These are phyloP conservation scores for Aureobasidium subglaciale DNA, from an alignment of 2,329 filamentous ascomycete species.

Conservation along the genomic window DNA sequence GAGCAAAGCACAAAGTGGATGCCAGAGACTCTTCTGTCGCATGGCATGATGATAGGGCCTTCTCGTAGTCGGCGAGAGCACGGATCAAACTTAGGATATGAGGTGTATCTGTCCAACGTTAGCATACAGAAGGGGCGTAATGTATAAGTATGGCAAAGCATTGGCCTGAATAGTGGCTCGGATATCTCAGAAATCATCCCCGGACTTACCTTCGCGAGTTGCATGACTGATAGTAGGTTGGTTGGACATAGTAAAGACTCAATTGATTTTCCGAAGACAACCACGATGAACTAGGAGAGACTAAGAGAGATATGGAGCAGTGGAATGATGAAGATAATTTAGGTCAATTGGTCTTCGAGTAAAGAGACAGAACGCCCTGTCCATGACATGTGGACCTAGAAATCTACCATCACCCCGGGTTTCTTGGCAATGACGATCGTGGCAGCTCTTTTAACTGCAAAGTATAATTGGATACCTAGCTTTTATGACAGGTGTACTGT, in stretches of 20 bases:
- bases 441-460: no score
- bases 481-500: no score
- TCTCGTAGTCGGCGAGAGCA: slow-evolving; percentile 83
- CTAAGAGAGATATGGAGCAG: not conserved
- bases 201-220: slow-evolving; percentile 48
- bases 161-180: not conserved
- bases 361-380: not conserved
- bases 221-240: slow-evolving; percentile 50
- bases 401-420: not conserved
- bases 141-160: not conserved
- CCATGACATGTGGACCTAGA: slow-evolving; percentile 1
- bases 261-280: no score
- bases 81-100: slow-evolving; percentile 76
- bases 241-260: not conserved
- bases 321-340: not conserved
- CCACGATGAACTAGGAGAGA: not conserved
- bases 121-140: not conserved
- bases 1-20: slow-evolving; percentile 71
- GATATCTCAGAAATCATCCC: not conserved
- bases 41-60: slow-evolving; percentile 64
- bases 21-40: slow-evolving; percentile 69
- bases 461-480: no score
- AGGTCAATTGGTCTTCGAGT: not conserved
- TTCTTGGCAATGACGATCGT: slow-evolving; percentile 1
- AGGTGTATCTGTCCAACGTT: slow-evolving; percentile 58